Evolutionary conservation across 2,329 filamentous ascomycete species (phyloP).

Genomic region (Phyllosticta paracitricarpa): DNA sequence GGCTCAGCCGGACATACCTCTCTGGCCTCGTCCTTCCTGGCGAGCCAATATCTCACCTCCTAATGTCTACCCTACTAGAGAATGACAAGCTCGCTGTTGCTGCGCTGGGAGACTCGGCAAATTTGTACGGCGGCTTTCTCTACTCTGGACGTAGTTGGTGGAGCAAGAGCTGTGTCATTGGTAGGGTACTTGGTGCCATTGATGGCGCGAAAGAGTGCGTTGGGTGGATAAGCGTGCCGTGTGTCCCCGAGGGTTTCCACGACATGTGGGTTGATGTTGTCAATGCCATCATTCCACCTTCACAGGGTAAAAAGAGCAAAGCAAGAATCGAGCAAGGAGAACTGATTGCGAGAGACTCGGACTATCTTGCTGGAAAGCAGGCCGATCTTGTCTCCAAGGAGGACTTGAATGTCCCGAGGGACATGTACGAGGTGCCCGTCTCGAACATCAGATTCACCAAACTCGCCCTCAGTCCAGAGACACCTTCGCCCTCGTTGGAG

Average conservation of each 20-base stretch:
- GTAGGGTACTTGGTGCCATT: slow-evolving; percentile 40
- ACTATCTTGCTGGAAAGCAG: neutral
- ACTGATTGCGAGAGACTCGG: slow-evolving; percentile 22
- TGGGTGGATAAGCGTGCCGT: slow-evolving; percentile 42
- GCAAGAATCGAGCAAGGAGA: slow-evolving; percentile 29
- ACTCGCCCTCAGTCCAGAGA: slow-evolving; percentile 1
- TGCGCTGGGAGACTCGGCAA: slow-evolving; percentile 39
- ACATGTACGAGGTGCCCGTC: slow-evolving; percentile 13
- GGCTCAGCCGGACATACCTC: slow-evolving; percentile 47
- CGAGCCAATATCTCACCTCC: slow-evolving; percentile 41
- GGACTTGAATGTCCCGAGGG: slow-evolving; percentile 30
- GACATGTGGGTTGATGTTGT: slow-evolving; percentile 42
- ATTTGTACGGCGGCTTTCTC: slow-evolving; percentile 46
- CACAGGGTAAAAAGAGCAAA: slow-evolving; percentile 19
- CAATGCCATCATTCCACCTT: slow-evolving; percentile 20
- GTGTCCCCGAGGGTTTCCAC: slow-evolving; percentile 29
- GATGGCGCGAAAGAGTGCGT: slow-evolving; percentile 40
- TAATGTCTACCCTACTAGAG: slow-evolving; percentile 47
- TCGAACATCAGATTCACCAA: neutral
- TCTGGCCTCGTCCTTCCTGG: slow-evolving; percentile 47
- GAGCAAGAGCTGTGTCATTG: slow-evolving; percentile 47
- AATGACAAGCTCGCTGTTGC: slow-evolving; percentile 42
- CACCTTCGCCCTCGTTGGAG: neutral
- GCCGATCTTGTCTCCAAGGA: slow-evolving; percentile 17
- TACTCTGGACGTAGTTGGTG: slow-evolving; percentile 43